Base-by-base conservation (phyloP, 805 yeast species). In the Candida lessepsii region DNA sequence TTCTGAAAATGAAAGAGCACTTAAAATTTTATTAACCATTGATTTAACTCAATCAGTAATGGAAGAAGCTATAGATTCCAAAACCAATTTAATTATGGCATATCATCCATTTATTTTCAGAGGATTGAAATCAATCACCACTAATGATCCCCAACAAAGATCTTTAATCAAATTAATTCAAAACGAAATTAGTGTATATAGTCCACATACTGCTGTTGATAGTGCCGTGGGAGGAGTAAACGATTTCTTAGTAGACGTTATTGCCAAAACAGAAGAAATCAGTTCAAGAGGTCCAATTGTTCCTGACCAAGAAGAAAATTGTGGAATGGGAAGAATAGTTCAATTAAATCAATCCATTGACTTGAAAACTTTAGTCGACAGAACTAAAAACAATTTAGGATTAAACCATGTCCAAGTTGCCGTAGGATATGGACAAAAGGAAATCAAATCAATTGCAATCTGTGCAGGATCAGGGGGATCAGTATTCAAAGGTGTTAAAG, bases 391-490 rank as follows among this genome's bases (percentile, higher is more conserved):
- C 1, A 63, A 70, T 20, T 61, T 91, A 31, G 69, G 66, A 0
- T 60, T 91, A 39, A 39, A 60, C 0, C 61, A 78, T 46, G 65
- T 90, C 6, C 95, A 86, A 57, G 76, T 87, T 2, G 86, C 87
- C 2, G 61, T 57, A 1, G 18, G 25, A 8, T 45, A 56, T 24
- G 49, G 50, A 20, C 56, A 50, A 20, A 63, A 62, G 5, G 44
- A 44, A 3, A 71, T 88, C 39, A 61, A 58, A 17, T 72, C 76
- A 0, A 67, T 89, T 16, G 98, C 97, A 0, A 60, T 93, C 11
- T 93, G 99, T 62, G 98, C 99, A 3, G 99, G 99, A 0, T 85
- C 96, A 2, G 98, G 99, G 0, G 83, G 86, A 3, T 72, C 82
- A 1, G 87, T 90, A 1, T 81, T 88, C 61, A 69, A 70, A 36